Evolutionary conservation across 768 basidiomycete genomes (phyloP), one percentile per base, ranked within the genome.

Genomic region (Auricularia sp.): DNA sequence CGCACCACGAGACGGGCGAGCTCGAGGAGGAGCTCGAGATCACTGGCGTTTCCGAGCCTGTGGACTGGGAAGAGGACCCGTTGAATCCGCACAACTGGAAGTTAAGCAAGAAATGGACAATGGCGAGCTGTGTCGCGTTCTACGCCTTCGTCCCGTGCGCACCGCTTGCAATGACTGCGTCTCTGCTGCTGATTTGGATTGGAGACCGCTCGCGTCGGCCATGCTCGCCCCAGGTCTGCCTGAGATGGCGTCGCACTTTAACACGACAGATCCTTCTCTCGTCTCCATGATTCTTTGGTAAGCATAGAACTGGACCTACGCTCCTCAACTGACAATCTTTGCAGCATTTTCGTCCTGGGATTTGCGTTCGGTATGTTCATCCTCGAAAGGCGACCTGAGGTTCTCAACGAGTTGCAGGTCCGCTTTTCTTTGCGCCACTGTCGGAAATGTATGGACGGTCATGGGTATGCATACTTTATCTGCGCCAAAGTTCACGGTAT

Each of bases 191-290:
- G 21, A 58, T 60, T 8, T 56, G 21, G 35, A 86, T 85, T 80
- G 34, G 23, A 66, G 77, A 0, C 79, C 82, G 0, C 72, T 83
- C 2, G 79, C 75, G 0, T 81, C 80, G 67, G 80, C 86, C 12
- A 90, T 88, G 82, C 86, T 90, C 84, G 86, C 87, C 0, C 87
- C 87, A 42, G 85, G 80, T 42, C 76, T 88, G 34, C 84, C 82
- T 5, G 76, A 83, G 36, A 74, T 88, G 23, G 56, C 56, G 10
- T 4, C 7, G 12, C 23, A 29, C 12, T 59, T 29, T 5, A 34
- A 59, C 23, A 59, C n/a, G 85, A 83, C 6, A 56, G 66, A 16
- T 79, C 77, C 68, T 87, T 81, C 65, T 16, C 36, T 47, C 21
- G 62, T 34, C 29, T 8, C 33, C 43, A 51, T 44, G 16, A 42